These are phyloP conservation scores for Wallacemonas rigidus DNA, from an alignment of 208 protist species.

Conservation along the genomic window DNA sequence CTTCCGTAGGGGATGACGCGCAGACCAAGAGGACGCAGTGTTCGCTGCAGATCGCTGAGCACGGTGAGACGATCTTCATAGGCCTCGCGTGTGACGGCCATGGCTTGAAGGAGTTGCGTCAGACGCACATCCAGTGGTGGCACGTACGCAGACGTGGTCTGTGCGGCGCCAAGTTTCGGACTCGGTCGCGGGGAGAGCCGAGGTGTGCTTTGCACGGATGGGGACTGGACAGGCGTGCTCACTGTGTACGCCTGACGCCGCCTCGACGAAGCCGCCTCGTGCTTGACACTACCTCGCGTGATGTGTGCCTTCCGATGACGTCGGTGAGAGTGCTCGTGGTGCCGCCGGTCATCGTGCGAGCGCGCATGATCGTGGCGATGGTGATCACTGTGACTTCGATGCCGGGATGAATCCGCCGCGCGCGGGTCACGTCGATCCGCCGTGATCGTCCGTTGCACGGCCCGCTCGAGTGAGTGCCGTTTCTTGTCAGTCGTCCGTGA, in stretches of 20 bases:
- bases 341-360: not conserved
- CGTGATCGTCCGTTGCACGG: slow-evolving; percentile 6
- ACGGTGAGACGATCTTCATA: slow-evolving; percentile 36
- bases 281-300: not conserved
- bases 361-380: not conserved
- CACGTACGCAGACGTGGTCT: not conserved
- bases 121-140: slow-evolving; percentile 51
- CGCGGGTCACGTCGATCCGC: not conserved
- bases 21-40: slow-evolving; percentile 36
- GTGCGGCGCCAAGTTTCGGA: not conserved
- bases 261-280: not conserved
- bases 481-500: slow-evolving; percentile 3
- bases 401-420: not conserved
- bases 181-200: not conserved
- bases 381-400: not conserved
- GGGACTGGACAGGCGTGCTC: not conserved
- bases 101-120: slow-evolving; percentile 39
- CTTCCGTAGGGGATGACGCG: slow-evolving; percentile 79
- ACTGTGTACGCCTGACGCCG: slow-evolving; percentile 9
- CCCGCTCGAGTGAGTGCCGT: not conserved
- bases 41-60: slow-evolving; percentile 38
- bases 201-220: not conserved
- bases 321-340: not conserved
- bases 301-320: not conserved
- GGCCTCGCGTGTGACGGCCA: slow-evolving; percentile 39